phyloP scores from a whole-genome alignment of 2,329 filamentous ascomycete genomes.

The Triangularia setosa region DNA sequence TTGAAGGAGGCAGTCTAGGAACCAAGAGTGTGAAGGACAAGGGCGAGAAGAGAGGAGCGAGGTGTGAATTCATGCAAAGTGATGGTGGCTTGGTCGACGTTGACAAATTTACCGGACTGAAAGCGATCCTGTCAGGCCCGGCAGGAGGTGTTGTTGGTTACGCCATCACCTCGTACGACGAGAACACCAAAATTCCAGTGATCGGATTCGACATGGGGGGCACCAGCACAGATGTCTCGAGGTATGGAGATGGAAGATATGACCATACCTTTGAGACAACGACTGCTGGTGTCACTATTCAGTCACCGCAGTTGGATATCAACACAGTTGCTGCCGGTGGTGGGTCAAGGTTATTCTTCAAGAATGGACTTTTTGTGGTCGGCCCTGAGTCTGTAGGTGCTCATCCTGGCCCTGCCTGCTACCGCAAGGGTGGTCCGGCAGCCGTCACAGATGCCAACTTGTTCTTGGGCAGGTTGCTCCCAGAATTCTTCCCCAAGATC shows the following conservation, averaged over 20 bases:
- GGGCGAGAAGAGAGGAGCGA: slow-evolving; percentile 61
- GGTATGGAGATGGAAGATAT: slow-evolving; percentile 80
- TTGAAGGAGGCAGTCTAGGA: slow-evolving; percentile 71
- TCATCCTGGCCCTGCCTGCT: slow-evolving; percentile 86
- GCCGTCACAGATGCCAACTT: slow-evolving; percentile 94
- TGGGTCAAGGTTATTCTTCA: slow-evolving; percentile 79
- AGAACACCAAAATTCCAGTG: slow-evolving; percentile 74
- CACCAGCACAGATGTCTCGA: slow-evolving; percentile 85
- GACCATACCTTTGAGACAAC: slow-evolving; percentile 95
- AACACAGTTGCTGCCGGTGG: slow-evolving; percentile 93
- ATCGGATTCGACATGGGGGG: slow-evolving; percentile 97
- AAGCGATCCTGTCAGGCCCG: slow-evolving; percentile 82
- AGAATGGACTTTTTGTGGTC: slow-evolving; percentile 84
- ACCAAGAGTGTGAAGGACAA: slow-evolving; percentile 68
- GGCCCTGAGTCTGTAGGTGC: slow-evolving; percentile 86
- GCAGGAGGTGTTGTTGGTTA: slow-evolving; percentile 94
- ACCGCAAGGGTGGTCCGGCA: slow-evolving; percentile 81
- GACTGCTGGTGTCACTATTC: slow-evolving; percentile 89
- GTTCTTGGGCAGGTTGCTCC: slow-evolving; percentile 76
- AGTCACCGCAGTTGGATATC: slow-evolving; percentile 88
- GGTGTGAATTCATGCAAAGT: slow-evolving; percentile 95
- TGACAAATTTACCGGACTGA: slow-evolving; percentile 76
- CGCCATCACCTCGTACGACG: slow-evolving; percentile 85
- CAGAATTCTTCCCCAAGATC: slow-evolving; percentile 92
- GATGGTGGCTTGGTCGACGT: slow-evolving; percentile 73